Evolutionary conservation across 1,284 basidiomycete species (phyloP).

Genomic region (Pseudozyma flocculosa): DNA sequence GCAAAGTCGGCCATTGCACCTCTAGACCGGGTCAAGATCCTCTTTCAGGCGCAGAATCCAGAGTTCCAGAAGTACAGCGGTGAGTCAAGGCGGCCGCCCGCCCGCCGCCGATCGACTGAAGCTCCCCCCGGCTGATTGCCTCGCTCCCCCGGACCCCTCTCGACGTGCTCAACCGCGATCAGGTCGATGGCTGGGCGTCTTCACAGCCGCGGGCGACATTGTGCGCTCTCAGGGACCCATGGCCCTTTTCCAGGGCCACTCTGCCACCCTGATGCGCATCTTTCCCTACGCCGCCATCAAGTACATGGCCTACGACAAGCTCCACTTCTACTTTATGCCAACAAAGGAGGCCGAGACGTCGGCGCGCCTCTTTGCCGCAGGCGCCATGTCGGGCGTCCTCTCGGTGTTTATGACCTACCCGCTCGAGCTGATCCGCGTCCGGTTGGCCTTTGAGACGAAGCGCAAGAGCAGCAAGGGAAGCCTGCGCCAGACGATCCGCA

Average conservation of each 20-base stretch:
- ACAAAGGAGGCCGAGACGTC: slow-evolving; percentile 77
- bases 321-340: slow-evolving; percentile 80
- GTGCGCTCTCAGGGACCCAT: slow-evolving; percentile 71
- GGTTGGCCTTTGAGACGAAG: slow-evolving; percentile 85
- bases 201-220: slow-evolving; percentile 78
- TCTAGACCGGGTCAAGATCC: slow-evolving; percentile 95
- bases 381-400: slow-evolving; percentile 80
- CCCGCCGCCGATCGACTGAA: too few relatives aligned
- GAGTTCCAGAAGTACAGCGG: slow-evolving; percentile 93
- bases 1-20: slow-evolving; percentile 97
- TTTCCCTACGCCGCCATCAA: slow-evolving; percentile 98
- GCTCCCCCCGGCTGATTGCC: too few relatives aligned
- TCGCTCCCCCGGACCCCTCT: too few relatives aligned
- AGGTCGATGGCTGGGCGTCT: slow-evolving; percentile 83
- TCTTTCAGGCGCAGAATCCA: slow-evolving; percentile 95
- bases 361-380: slow-evolving; percentile 78
- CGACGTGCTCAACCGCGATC: too few relatives aligned
- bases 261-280: slow-evolving; percentile 72
- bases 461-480: slow-evolving; percentile 51
- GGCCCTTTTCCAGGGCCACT: slow-evolving; percentile 92
- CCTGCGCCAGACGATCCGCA: slow-evolving; percentile 39
- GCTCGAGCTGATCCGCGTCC: slow-evolving; percentile 88
- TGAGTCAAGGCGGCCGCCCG: too few relatives aligned
- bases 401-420: slow-evolving; percentile 93
- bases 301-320: slow-evolving; percentile 94